These are phyloP conservation scores for Aquilaria yunnanensis DNA, from an alignment of 345 rosid species.

Conservation along the genomic window DNA sequence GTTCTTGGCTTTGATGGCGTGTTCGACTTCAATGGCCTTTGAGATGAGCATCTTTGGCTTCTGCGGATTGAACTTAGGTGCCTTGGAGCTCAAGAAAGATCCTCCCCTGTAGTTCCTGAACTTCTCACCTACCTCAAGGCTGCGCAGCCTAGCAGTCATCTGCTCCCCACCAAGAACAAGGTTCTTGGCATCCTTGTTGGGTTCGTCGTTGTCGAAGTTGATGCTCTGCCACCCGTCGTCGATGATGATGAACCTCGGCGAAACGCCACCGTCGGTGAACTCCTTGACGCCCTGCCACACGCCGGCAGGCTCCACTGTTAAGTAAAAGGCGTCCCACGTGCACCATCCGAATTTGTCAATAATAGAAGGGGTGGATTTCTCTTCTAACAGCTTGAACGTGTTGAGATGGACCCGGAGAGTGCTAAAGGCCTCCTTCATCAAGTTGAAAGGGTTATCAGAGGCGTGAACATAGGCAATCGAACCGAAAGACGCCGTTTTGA, in stretches of 20 bases:
- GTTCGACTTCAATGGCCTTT: constrained; percentile 69
- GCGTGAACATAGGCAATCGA: constrained; percentile 77
- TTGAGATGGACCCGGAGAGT: constrained; percentile 71
- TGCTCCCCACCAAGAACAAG: constrained; percentile 85
- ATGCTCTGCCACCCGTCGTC: constrained; percentile 93
- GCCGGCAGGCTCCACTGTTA: constrained; percentile 73
- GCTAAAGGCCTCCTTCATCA: constrained; percentile 72
- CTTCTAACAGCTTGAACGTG: constrained; percentile 77
- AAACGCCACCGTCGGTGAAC: constrained; percentile 50
- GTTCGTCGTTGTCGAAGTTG: constrained; percentile 43
- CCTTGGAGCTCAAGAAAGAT: constrained; percentile 35
- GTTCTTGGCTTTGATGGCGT: constrained; percentile 41
- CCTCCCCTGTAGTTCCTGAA: constrained; percentile 61
- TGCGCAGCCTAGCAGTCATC: constrained; percentile 71
- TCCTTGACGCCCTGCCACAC: constrained; percentile 76
- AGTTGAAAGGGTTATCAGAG: constrained; percentile 56
- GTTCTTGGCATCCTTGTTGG: constrained; percentile 39
- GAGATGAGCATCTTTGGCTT: constrained; percentile 64
- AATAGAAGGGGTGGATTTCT: constrained; percentile 50
- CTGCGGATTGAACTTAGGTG: constrained; percentile 44
- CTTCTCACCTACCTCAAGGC: constrained; percentile 63
- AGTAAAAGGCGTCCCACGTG: constrained; percentile 93
- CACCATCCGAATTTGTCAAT: constrained; percentile 91
- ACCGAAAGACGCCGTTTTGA: constrained; percentile 41
- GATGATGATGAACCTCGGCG: constrained; percentile 72